Evolutionary conservation across 139 green algal genomes (phyloP).

Genomic region (Pleodorina starrii): DNA sequence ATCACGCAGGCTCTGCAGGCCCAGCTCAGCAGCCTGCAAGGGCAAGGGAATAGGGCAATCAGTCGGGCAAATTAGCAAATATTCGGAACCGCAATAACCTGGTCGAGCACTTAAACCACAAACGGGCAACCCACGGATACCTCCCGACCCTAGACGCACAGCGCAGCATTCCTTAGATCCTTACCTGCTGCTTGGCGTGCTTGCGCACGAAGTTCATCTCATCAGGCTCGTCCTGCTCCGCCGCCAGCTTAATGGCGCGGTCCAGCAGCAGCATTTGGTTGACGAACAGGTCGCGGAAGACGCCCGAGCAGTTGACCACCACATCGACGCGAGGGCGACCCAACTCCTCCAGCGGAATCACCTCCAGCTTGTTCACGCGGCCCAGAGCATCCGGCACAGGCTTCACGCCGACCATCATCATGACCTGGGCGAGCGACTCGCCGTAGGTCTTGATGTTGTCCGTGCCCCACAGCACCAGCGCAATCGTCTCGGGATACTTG

Average conservation of each 20-base stretch:
- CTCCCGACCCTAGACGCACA: too few species aligned
- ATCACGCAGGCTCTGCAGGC: slow-evolving; percentile 86
- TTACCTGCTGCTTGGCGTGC: slow-evolving; percentile 91
- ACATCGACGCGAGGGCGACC: slow-evolving; percentile 96
- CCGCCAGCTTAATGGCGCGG: slow-evolving; percentile 97
- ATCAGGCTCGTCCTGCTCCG: slow-evolving; percentile 96
- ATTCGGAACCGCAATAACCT: too few species aligned
- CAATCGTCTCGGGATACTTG: slow-evolving; percentile 97
- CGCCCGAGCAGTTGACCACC: slow-evolving; percentile 99
- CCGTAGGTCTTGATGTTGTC: slow-evolving; percentile 99
- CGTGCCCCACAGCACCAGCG: slow-evolving; percentile 99
- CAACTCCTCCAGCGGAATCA: slow-evolving; percentile 98
- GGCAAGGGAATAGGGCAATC: neutral
- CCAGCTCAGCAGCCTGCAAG: slow-evolving; percentile 89
- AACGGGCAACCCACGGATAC: too few species aligned
- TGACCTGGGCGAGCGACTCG: slow-evolving; percentile 92
- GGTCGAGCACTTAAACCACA: too few species aligned
- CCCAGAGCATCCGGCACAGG: slow-evolving; percentile 96
- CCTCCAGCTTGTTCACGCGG: slow-evolving; percentile 99
- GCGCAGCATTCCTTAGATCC: too few species aligned
- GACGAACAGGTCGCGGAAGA: slow-evolving; percentile 99
- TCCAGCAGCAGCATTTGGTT: slow-evolving; percentile 99
- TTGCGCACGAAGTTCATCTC: slow-evolving; percentile 99
- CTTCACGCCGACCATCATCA: slow-evolving; percentile 82
- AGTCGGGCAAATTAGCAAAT: too few species aligned